Base-by-base conservation (phyloP, 306 rosid species). In the Cicer bijugum region DNA sequence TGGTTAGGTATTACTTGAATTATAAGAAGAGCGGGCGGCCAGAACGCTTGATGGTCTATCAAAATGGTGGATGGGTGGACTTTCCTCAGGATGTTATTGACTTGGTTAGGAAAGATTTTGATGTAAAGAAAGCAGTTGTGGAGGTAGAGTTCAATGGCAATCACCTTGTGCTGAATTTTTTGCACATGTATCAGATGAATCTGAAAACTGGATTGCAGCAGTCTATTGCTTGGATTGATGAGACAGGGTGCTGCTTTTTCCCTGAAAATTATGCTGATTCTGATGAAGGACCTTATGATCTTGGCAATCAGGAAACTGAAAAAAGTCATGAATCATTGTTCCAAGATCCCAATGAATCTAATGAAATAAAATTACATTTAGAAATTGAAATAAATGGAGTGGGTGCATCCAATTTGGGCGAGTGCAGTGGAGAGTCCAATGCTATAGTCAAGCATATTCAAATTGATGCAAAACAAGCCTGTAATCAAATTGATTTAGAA, bases 171-270 rank as follows among this genome's bases (percentile, higher is more conserved):
- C 86, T 94, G 7, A 92, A 94, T 76, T 94, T 94, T 80, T 71
- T 94, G 82, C 97, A 88, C 71, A 88, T 94, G 98, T 84, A 78
- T 37, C 86, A 75, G 48, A 63, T 94, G 88, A 87, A 94, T 85
- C 68, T 91, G 82, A 71, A 85, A 80, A 80, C 95, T 39, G 97
- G 92, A 9, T 70, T 72, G 68, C 90, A 82, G 47, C 81, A 84
- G 35, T 92, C 91, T 70, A 86, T 94, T 60, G 98, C 95, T 14
- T 94, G 97, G 96, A 94, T 94, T 71, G 98, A 94, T 80, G 95
- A 88, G 72, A 75, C 86, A 17, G 96, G 88, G 46, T 37, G 52
- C 55, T 94, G 97, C 85, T 94, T 89, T 86, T 94, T 94, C 84
- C 98, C 98, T 4, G 96, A 91, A 83, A 75, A 73, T 59, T 88